phyloP scores from a whole-genome alignment of 2,329 filamentous ascomycete genomes.

The Ceratocystis destructans region DNA sequence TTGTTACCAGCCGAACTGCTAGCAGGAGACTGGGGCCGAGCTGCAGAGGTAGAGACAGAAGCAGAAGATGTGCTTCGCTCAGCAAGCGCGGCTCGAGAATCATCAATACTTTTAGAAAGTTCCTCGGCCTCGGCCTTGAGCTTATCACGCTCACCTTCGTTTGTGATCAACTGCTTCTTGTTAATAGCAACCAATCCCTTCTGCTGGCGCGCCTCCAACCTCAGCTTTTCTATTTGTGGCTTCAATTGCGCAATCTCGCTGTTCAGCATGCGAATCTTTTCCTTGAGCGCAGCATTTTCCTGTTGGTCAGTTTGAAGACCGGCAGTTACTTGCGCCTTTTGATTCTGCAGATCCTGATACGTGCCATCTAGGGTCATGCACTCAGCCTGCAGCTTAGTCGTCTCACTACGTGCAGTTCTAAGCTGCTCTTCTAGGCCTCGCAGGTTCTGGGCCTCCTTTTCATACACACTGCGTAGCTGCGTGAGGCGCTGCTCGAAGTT shows the following conservation, averaged over 20 bases:
- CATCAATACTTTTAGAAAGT: slow-evolving; percentile 35
- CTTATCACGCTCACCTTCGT: slow-evolving; percentile 78
- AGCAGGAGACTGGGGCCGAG: slow-evolving; percentile 52
- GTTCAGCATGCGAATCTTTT: slow-evolving; percentile 73
- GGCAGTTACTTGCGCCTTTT: slow-evolving; percentile 62
- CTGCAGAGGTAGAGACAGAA: slow-evolving; percentile 41
- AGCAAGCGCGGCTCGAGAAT: slow-evolving; percentile 11
- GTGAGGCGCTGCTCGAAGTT: slow-evolving; percentile 82
- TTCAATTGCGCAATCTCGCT: slow-evolving; percentile 70
- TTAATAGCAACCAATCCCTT: slow-evolving; percentile 96
- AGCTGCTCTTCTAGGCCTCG: slow-evolving; percentile 76
- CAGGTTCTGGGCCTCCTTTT: slow-evolving; percentile 82
- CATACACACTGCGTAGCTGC: slow-evolving; percentile 76
- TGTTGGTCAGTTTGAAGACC: slow-evolving; percentile 75
- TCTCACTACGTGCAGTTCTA: slow-evolving; percentile 60
- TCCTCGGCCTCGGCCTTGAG: slow-evolving; percentile 66
- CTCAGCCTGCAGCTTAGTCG: slow-evolving; percentile 70
- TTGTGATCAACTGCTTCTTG: slow-evolving; percentile 89
- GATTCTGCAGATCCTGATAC: slow-evolving; percentile 66
- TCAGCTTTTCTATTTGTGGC: slow-evolving; percentile 84
- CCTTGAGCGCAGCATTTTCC: slow-evolving; percentile 74
- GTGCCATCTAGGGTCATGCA: slow-evolving; percentile 69
- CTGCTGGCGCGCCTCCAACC: slow-evolving; percentile 82
- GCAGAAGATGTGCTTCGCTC: slow-evolving; percentile 37
- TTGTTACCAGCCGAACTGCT: slow-evolving; percentile 57